Base-by-base conservation (phyloP, 2,329 filamentous ascomycete species). In the Monosporascus cannonballus region DNA sequence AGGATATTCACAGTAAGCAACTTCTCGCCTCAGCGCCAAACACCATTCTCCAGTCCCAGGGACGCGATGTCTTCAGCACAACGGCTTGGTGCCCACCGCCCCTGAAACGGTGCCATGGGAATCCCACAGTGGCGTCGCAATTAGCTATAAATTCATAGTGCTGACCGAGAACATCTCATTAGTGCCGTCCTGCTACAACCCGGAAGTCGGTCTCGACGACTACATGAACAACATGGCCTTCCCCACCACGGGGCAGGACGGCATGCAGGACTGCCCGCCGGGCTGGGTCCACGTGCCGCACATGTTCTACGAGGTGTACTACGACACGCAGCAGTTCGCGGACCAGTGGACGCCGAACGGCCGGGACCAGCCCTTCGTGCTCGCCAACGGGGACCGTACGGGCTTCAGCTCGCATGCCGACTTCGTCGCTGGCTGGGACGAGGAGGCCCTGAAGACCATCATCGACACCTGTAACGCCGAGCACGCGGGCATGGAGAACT, bases 381-480 rank as follows among this genome's bases (percentile, higher is more conserved):
- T 87, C 45, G 73, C 85, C 56, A 84, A 83, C 62, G 86, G 86
- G 42, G 86, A 90, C 52, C 71, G 76, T n/a, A 87, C 86, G 6
- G 87, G 86, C 54, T 89, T 80, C 71, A 82, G 82, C 60, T 77
- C 78, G 56, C 86, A 90, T 67, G 85, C 77, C 44, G 86, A 90
- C 68, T 90, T 90, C 71, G 67, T 86, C 58, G 81, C 87, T 57
- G 86, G 80, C 20, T 90, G 87, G 87, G 81, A 90, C 58, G 74
- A 79, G 54, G 67, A 72, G 15, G 74, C 77, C 47, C 81, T 89
- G 50, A 84, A 87, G 69, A 72, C 77, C 55, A 85, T 87, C 56
- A 82, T 89, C 58, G 78, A 87, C 63, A 78, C 72, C 47, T 89
- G 87, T 72, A 73, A 83, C 61, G 78, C 79, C 49, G 77, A 81